Evolutionary conservation across 371 early-diverging fungal genomes (phyloP).

Genomic region (Saksenaea vasiformis): DNA sequence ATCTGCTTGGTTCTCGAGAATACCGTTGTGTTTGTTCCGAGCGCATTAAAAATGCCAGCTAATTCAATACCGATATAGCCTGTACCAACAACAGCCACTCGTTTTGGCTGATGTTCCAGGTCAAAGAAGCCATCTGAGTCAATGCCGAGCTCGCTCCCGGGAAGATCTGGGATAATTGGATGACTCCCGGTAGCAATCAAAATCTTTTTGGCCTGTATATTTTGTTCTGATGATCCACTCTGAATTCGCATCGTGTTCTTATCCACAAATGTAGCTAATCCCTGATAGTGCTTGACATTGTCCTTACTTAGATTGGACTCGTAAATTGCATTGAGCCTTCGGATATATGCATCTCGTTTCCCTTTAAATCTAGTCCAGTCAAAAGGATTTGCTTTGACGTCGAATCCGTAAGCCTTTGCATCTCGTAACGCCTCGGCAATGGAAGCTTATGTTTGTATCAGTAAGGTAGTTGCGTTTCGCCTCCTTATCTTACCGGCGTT

Average conservation of each 20-base stretch:
- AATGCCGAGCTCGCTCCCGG: conserved; percentile 88
- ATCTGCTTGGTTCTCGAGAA: conserved; percentile 83
- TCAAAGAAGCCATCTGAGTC: conserved; percentile 95
- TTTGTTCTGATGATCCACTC: conserved; percentile 10
- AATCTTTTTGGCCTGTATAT: conserved; percentile 73
- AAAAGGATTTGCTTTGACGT: conserved; percentile 32
- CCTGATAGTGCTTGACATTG: conserved; percentile 76
- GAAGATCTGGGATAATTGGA: conserved; percentile 67
- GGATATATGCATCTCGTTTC: conserved; percentile 93
- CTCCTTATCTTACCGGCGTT: conserved; percentile 66
- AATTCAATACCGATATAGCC: conserved; percentile 95
- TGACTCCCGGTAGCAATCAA: conserved; percentile 86
- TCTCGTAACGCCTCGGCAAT: conserved; percentile 83
- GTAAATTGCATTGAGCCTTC: conserved; percentile 94
- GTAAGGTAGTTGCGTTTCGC: not conserved
- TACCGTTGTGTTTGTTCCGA: conserved; percentile 82
- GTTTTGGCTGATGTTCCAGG: conserved; percentile 85
- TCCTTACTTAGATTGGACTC: conserved; percentile 83
- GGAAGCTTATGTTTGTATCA: conserved; percentile 48
- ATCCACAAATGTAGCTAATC: conserved; percentile 81
- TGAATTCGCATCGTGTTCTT: conserved; percentile 67
- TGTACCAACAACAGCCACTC: conserved; percentile 84
- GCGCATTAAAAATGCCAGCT: conserved; percentile 88
- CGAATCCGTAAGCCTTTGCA: conserved; percentile 84
- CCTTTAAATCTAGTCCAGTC: conserved; percentile 63